phyloP scores from a whole-genome alignment of 805 yeast genomes.

The Millerago galiae region DNA sequence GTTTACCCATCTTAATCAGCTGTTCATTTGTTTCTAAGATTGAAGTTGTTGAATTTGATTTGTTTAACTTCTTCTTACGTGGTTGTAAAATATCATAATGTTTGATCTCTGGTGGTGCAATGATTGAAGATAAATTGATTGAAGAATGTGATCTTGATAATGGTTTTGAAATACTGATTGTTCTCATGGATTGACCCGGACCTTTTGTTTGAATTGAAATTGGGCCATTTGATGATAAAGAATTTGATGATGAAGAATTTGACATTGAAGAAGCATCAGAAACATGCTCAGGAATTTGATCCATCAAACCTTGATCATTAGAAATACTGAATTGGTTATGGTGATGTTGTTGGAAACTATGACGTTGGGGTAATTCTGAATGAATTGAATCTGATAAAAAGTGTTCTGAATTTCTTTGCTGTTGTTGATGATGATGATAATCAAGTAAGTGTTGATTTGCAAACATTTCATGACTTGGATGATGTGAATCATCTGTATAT shows the following conservation, averaged over 20 bases:
- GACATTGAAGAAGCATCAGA: constrained; percentile 4
- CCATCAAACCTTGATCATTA: background rate
- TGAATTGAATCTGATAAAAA: constrained; percentile 4
- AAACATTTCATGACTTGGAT: background rate
- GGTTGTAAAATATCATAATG: constrained; percentile 22
- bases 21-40: constrained; percentile 10
- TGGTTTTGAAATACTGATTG: constrained; percentile 5
- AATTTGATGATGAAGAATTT: constrained; percentile 3
- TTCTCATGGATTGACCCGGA: background rate
- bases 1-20: constrained; percentile 25
- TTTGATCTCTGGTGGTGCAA: constrained; percentile 26
- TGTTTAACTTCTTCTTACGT: constrained; percentile 13
- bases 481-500: constrained; percentile 5
- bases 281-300: constrained; percentile 4
- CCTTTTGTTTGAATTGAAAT: background rate
- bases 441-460: background rate
- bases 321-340: background rate
- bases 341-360: background rate
- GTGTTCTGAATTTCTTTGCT: background rate
- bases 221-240: constrained; percentile 1
- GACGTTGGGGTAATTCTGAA: background rate
- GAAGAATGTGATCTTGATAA: constrained; percentile 42
- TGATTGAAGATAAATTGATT: constrained; percentile 48
- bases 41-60: constrained; percentile 18
- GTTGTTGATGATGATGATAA: background rate